phyloP scores from a whole-genome alignment of 768 basidiomycete genomes.

The Mycena alexandri region DNA sequence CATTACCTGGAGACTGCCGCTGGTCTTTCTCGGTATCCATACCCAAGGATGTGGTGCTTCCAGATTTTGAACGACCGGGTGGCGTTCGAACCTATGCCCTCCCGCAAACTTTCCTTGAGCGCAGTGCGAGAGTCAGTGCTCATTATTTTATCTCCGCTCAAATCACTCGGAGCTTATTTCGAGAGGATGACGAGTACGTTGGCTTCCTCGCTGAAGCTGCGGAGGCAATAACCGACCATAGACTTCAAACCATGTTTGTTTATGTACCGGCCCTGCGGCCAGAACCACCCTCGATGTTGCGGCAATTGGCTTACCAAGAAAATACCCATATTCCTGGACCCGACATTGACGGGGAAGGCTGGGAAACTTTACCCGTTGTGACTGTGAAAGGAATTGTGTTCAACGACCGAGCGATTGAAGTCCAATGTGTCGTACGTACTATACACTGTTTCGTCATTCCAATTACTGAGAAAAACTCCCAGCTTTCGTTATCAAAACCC shows the following conservation, averaged over 20 bases:
- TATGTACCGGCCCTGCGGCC: conserved; percentile 60
- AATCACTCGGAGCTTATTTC: conserved; percentile 20
- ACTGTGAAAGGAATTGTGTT: conserved; percentile 55
- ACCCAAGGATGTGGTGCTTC: conserved; percentile 17
- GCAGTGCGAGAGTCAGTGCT: conserved; percentile 7
- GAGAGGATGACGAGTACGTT: conserved; percentile 17
- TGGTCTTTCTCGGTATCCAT: conserved; percentile 26
- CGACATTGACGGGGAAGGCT: conserved; percentile 63
- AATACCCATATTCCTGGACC: conserved; percentile 59
- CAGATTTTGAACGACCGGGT: conserved; percentile 2
- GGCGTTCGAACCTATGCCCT: conserved; percentile 18
- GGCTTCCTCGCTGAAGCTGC: neutral
- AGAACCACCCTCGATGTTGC: conserved; percentile 58
- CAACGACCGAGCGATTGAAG: conserved; percentile 53
- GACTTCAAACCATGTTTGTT: conserved; percentile 39
- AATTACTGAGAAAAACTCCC: conserved; percentile 5
- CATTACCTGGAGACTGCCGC: conserved; percentile 9
- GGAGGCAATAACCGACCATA: conserved; percentile 30
- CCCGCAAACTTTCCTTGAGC: conserved; percentile 33
- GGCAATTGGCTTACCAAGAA: conserved; percentile 64
- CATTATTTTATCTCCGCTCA: conserved; percentile 23
- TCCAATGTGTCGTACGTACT: conserved; percentile 56
- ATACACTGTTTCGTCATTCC: neutral
- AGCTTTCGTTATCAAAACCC: conserved; percentile 64
- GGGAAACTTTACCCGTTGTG: conserved; percentile 58